Evolutionary conservation across 176 grass and related monocot species (phyloP), one percentile per base, ranked within the genome.

Genomic region (Chloris gayana): DNA sequence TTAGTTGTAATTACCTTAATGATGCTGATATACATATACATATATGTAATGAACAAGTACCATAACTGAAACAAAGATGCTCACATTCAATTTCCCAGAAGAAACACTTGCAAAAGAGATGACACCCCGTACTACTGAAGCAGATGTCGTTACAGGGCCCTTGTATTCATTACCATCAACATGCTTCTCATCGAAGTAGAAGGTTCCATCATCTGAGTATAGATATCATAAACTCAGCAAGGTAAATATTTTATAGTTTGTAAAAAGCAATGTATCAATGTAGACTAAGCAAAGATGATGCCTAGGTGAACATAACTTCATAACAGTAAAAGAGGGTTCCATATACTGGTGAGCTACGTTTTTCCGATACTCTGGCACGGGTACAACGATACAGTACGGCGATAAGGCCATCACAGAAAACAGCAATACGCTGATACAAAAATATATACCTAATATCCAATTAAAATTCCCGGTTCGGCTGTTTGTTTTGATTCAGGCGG

Each of bases 181-280:
- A 84, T 96, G 82, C 82, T 96, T 99, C 74, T 99, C 97, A 39
- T 99, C 93, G 58, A 99, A 99, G 89, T 96, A 99, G 53, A 91
- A 90, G 31, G 86, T 91, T 46, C 93, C 91, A 64, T 99, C 97
- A 68, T 93, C 97, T 99, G 66, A 29, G 63, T 38, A 86, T 69
- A 44, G 64, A 75, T 64, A 76, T 9, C 27, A 87, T 49, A 64
- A 47, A 41, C 42, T 67, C 26, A 77, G 64, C 58, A 61, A 61
- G 33, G 69, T 44, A n/a, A 62, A 18, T 57, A 63, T 26, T 78
- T 72, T 57, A 27, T 66, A 35, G 41, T 14, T 35, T 58, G 60
- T 44, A 70, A 32, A 10, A 37, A 42, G 35, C 37, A 47, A 72
- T 41, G 7, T 49, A 17, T 37, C 7, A 84, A 22, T 81, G 9